Conservation (phyloP, 2,329 filamentous ascomycete genomes). For the Xylaria sp. region DNA sequence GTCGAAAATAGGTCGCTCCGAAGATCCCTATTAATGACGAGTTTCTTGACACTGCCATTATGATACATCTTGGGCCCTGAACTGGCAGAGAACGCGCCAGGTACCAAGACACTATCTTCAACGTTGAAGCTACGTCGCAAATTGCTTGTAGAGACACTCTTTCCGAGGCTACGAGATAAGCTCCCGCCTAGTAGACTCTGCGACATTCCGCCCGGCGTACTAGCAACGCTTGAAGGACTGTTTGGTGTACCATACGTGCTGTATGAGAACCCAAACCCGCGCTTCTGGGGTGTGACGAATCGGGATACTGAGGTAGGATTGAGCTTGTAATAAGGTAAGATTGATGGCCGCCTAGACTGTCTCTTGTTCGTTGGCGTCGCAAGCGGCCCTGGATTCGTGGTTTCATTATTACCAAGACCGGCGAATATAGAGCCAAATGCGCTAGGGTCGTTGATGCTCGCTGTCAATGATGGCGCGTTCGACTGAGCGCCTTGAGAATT, state of each 20-base stretch:
- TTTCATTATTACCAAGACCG: conserved; percentile 71
- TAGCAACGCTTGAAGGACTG: conserved; percentile 73
- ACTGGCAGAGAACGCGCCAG: conserved; percentile 83
- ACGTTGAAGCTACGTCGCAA: conserved; percentile 83
- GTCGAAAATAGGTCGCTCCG: conserved; percentile 76
- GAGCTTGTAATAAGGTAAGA: conserved; percentile 87
- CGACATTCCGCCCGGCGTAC: conserved; percentile 74
- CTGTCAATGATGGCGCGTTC: conserved; percentile 75
- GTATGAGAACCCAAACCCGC: conserved; percentile 92
- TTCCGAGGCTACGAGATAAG: conserved; percentile 77
- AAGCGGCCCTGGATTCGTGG: conserved; percentile 83
- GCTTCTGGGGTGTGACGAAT: conserved; percentile 84
- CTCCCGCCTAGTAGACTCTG: conserved; percentile 77
- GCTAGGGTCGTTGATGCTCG: conserved; percentile 83
- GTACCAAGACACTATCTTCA: conserved; percentile 86
- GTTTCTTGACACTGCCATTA: conserved; percentile 83
- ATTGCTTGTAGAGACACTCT: conserved; percentile 90
- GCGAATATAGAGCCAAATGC: conserved; percentile 93
- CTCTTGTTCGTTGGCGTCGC: conserved; percentile 85
- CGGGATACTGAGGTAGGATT: conserved; percentile 83
- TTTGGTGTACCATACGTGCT: conserved; percentile 88
- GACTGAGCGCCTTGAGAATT: conserved; percentile 60
- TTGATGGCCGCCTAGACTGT: conserved; percentile 81
- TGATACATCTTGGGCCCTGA: conserved; percentile 71
- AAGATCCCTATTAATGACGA: conserved; percentile 91